phyloP scores from a whole-genome alignment of 371 early-diverging fungal species.

The Gilbertella persicaria region DNA sequence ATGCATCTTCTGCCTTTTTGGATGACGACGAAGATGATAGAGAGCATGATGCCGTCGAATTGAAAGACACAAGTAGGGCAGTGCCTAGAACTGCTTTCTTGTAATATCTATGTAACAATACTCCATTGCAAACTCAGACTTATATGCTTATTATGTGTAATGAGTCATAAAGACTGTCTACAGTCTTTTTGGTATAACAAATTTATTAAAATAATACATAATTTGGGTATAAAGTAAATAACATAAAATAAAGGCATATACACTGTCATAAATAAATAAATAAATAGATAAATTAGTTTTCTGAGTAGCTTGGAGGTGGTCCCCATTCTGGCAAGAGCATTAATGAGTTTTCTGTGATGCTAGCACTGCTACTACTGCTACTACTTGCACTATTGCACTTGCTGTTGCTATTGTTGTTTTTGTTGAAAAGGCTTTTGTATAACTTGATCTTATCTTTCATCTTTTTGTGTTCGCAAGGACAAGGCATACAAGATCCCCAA shows the following conservation, averaged over 20 bases:
- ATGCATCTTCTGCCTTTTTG: constrained; percentile 25
- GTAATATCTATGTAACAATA: too few species aligned
- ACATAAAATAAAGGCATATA: too few species aligned
- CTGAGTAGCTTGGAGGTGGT: constrained; percentile 26
- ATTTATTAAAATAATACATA: too few species aligned
- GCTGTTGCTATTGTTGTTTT: constrained; percentile 6
- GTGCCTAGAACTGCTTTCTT: not conserved
- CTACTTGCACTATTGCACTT: not conserved
- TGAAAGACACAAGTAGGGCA: constrained; percentile 16
- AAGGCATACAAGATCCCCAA: constrained; percentile 37
- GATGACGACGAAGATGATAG: constrained; percentile 29
- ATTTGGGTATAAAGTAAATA: too few species aligned
- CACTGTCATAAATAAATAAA: too few species aligned
- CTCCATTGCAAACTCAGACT: too few species aligned
- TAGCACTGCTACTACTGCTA: not conserved
- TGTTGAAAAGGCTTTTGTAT: not conserved
- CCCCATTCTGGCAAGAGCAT: constrained; percentile 26
- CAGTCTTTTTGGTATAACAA: too few species aligned
- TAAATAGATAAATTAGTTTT: constrained; percentile 20
- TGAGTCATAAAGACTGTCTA: too few species aligned
- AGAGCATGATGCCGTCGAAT: constrained; percentile 17
- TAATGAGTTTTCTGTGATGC: too few species aligned
- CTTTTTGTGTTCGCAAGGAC: constrained; percentile 35
- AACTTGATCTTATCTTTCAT: not conserved
- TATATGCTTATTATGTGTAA: too few species aligned